Percentiles rank a stretch among this genome's conserved stretches.
Evolutionary conservation across 805 yeast species (phyloP).

Genomic region (Candida lessepsii): DNA sequence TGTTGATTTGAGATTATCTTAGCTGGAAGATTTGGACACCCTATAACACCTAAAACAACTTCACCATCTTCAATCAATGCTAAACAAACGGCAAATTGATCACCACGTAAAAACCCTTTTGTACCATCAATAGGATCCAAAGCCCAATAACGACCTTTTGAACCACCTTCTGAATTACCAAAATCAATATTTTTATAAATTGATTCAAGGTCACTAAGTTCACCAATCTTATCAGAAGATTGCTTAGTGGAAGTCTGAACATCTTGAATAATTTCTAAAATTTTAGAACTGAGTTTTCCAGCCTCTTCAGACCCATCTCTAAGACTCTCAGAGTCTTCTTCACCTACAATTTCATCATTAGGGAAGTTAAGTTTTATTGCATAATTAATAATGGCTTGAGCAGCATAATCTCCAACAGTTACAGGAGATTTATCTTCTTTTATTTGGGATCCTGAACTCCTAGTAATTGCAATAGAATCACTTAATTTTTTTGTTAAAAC

Average conservation of each 20-base stretch:
- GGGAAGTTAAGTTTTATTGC: conserved; percentile 82
- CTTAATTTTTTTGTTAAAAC: conserved; percentile 64
- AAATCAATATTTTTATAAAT: conserved; percentile 68
- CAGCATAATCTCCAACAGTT: conserved; percentile 93
- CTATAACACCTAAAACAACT: conserved; percentile 88
- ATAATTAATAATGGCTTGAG: conserved; percentile 88
- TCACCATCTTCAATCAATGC: conserved; percentile 84
- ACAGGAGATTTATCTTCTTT: conserved; percentile 93
- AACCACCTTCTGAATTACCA: conserved; percentile 81
- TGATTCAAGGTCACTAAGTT: conserved; percentile 42
- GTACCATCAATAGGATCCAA: conserved; percentile 98
- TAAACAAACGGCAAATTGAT: conserved; percentile 94
- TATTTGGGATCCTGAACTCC: conserved; percentile 58
- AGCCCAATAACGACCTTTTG: conserved; percentile 88
- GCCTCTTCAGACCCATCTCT: conserved; percentile 42
- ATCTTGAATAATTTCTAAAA: conserved; percentile 56
- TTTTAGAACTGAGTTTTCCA: conserved; percentile 47
- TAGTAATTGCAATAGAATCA: conserved; percentile 49
- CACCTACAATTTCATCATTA: conserved; percentile 84
- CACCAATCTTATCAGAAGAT: conserved; percentile 35
- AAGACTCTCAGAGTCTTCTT: conserved; percentile 79
- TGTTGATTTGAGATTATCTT: conserved; percentile 38
- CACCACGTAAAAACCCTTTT: conserved; percentile 91
- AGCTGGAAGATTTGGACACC: conserved; percentile 87
- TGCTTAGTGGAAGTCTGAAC: conserved; percentile 48